A percentile compares a stretch with the other conserved stretches of the same genome.
Conservation (phyloP, 345 rosid genomes). For the Rhodamnia rubescens region DNA sequence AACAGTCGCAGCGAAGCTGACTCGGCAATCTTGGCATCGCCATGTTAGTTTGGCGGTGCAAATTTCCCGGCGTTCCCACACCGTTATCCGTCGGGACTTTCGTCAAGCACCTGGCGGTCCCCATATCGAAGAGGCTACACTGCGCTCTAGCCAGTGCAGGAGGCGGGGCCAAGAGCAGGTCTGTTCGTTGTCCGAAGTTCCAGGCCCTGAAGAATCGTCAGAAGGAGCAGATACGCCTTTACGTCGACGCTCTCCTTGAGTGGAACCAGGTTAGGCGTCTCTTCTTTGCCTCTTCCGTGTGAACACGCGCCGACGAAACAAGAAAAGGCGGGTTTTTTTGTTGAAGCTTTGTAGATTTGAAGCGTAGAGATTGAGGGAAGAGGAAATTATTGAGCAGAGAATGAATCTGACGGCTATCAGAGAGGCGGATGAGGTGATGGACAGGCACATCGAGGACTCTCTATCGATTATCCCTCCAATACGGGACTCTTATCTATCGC, state of each 20-base stretch:
- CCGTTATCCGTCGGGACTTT: conserved; percentile 42
- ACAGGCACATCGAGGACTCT: conserved; percentile 81
- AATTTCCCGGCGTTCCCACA: conserved; percentile 3
- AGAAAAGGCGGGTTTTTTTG: neutral
- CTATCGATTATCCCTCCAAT: conserved; percentile 68
- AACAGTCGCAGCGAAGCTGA: neutral
- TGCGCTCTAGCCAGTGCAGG: conserved; percentile 2
- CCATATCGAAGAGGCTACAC: conserved; percentile 3
- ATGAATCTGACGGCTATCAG: conserved; percentile 84
- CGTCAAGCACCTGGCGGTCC: conserved; percentile 51
- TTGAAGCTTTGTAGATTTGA: neutral
- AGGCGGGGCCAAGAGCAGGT: neutral
- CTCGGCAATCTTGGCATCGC: neutral
- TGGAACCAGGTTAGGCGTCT: conserved; percentile 65
- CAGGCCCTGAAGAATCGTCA: conserved; percentile 40
- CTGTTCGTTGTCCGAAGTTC: conserved; percentile 18
- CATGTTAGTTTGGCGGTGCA: conserved; percentile 3
- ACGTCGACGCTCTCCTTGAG: conserved; percentile 57
- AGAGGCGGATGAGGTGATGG: conserved; percentile 59
- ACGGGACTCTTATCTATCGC: conserved; percentile 21
- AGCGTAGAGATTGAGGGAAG: neutral
- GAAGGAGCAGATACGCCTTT: conserved; percentile 51
- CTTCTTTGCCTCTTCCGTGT: neutral
- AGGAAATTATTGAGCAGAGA: conserved; percentile 26
- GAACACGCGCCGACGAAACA: neutral